Evolutionary conservation across 805 yeast genomes (phyloP).

Genomic region (Saturnispora serradocipensis): DNA sequence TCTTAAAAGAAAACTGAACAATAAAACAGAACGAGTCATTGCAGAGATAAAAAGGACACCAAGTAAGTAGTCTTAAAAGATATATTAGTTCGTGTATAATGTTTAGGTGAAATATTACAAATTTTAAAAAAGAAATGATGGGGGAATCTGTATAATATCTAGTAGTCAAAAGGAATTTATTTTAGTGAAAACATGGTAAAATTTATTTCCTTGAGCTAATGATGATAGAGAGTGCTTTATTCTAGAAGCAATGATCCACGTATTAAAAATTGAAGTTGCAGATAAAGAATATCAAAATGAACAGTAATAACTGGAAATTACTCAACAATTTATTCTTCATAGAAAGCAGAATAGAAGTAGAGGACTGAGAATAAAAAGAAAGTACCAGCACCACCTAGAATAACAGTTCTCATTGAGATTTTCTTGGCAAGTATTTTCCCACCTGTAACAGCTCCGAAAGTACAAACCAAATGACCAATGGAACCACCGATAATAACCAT

Average conservation of each 20-base stretch:
- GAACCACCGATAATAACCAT: constrained; percentile 81
- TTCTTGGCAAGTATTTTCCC: constrained; percentile 85
- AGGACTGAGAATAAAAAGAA: constrained; percentile 75
- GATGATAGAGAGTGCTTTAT: neutral
- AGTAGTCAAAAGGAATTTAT: neutral
- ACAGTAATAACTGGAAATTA: neutral
- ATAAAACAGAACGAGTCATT: neutral
- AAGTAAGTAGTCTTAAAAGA: neutral
- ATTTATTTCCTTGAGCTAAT: neutral
- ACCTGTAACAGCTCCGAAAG: constrained; percentile 85
- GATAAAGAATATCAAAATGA: neutral
- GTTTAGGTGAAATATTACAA: neutral
- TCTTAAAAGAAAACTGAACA: neutral
- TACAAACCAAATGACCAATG: constrained; percentile 81
- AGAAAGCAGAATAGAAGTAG: constrained; percentile 63
- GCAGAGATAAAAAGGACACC: neutral
- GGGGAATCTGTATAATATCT: neutral
- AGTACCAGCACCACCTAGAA: constrained; percentile 83
- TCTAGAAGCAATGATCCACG: neutral
- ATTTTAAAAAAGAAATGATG: neutral
- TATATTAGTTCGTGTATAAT: neutral
- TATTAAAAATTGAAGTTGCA: neutral
- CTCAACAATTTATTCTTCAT: constrained; percentile 18
- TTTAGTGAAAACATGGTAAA: neutral
- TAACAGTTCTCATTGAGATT: constrained; percentile 85